Conservation (phyloP, 2,329 filamentous ascomycete species). For the Pezicula neosporulosa region DNA sequence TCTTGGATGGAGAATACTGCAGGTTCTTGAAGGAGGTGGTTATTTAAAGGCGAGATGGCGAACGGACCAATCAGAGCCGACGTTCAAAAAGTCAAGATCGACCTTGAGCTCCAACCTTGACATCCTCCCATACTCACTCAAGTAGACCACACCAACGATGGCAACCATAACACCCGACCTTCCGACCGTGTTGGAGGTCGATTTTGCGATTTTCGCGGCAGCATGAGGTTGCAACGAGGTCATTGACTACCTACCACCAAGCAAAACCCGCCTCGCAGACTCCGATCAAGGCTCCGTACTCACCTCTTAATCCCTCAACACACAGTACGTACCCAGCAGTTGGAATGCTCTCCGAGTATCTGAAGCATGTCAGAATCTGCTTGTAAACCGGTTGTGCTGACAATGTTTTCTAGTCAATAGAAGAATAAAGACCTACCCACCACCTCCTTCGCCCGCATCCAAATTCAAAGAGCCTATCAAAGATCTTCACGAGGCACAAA, state of each 20-base stretch:
- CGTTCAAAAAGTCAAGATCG: background rate
- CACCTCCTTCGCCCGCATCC: conserved; percentile 50
- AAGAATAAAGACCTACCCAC: conserved; percentile 47
- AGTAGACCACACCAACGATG: conserved; percentile 17
- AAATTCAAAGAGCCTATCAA: conserved; percentile 65
- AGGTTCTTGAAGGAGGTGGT: background rate
- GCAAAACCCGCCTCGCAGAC: conserved; percentile 29
- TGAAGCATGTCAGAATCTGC: background rate
- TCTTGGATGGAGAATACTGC: background rate
- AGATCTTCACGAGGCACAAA: conserved; percentile 63
- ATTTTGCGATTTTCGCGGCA: conserved; percentile 56
- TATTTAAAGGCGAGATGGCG: background rate
- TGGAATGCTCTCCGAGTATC: background rate
- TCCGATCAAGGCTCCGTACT: conserved; percentile 6
- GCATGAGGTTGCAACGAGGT: conserved; percentile 41
- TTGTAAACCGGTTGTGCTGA: background rate
- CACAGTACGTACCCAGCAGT: conserved; percentile 7
- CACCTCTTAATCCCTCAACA: conserved; percentile 6
- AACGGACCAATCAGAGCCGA: conserved; percentile 14
- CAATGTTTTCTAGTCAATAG: conserved; percentile 30
- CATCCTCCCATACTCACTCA: conserved; percentile 6
- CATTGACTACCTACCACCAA: conserved; percentile 46
- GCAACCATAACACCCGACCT: conserved; percentile 30
- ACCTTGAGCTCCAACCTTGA: conserved; percentile 11
- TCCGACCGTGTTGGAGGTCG: conserved; percentile 70